Evolutionary conservation across 2,329 filamentous ascomycete genomes (phyloP).

Genomic region (Verruconis gallopava): DNA sequence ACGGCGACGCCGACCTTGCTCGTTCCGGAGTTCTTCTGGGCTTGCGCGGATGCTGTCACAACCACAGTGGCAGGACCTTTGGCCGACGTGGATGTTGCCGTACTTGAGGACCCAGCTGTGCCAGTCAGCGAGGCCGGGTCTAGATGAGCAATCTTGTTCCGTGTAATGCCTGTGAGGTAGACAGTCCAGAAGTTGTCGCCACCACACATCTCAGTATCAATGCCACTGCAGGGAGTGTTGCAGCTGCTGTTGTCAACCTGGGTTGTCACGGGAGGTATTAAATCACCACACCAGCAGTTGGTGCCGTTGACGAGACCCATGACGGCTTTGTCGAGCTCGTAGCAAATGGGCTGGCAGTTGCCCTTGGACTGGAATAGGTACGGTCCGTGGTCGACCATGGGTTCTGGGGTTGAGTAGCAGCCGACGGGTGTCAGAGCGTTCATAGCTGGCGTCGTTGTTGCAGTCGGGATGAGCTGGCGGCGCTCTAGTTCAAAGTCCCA

Average conservation of each 20-base stretch:
- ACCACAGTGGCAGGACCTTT: slow-evolving; percentile 9
- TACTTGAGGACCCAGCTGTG: slow-evolving; percentile 10
- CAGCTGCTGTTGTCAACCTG: slow-evolving; percentile 49
- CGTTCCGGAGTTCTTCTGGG: slow-evolving; percentile 29
- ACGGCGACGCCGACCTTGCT: slow-evolving; percentile 77
- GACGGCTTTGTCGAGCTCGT: slow-evolving; percentile 37
- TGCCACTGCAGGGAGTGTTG: slow-evolving; percentile 53
- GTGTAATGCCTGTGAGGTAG: slow-evolving; percentile 36
- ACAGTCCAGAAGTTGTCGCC: slow-evolving; percentile 40
- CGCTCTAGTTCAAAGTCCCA: neutral
- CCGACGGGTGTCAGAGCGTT: slow-evolving; percentile 19
- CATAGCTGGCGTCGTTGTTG: slow-evolving; percentile 3
- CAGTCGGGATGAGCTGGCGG: slow-evolving; percentile 2
- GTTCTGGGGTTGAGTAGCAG: slow-evolving; percentile 38
- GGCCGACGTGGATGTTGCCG: slow-evolving; percentile 11
- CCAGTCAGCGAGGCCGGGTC: slow-evolving; percentile 12
- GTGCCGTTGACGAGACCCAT: slow-evolving; percentile 48
- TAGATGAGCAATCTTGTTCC: slow-evolving; percentile 25
- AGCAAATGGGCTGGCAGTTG: slow-evolving; percentile 41
- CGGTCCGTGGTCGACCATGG: slow-evolving; percentile 34
- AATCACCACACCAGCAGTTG: slow-evolving; percentile 61
- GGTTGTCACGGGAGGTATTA: slow-evolving; percentile 45
- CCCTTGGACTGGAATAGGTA: slow-evolving; percentile 42
- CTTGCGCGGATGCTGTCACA: slow-evolving; percentile 8
- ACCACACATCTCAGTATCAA: slow-evolving; percentile 52